Base-by-base conservation (phyloP, 129 eudicot genomes). In the Solidago caesia region DNA sequence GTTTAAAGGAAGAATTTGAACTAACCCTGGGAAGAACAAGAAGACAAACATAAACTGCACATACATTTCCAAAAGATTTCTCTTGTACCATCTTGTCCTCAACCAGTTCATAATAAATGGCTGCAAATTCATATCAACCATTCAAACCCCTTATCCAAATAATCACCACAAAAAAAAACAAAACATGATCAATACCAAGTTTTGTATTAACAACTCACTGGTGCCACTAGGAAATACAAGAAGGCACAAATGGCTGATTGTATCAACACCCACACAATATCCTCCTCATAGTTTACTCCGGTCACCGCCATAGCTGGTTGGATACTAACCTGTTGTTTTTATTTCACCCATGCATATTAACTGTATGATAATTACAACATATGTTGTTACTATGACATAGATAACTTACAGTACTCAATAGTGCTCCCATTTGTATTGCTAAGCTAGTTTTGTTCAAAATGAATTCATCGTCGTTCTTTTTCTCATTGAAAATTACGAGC, bases 21-120 rank as follows among this genome's bases (percentile, higher is more conserved):
- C 92, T 86, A 74, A 92, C 98, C 98, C 98, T 0, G 98, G 98
- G 77, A 85, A 92, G 96, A 92, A 92, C 77, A 92, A 25, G 95
- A 92, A 92, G 66, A 87, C 95, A 75, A 87, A 86, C 95, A 87
- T 92, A 84, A 92, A 92, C 75, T 89, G 96, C 73, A 92, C 29
- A 73, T 89, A 92, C 96, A 89, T 92, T 77, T 92, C 98, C 82
- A 86, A 68, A n/a, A 92, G 84, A 69, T 86, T 81, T 76, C 96
- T 87, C 83, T 81, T 87, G 85, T 81, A 89, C 98, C 97, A 91
- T 81, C 97, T 86, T 59, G 64, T 77, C 75, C 97, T 84, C 43
- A 92, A 82, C 98, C 98, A 92, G 72, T 92, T 92, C 98, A 92
- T 84, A 57, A 92, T 89, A 44, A 92, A 77, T 29, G 98, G 98